phyloP scores from a whole-genome alignment of 1,284 basidiomycete genomes.

The Agroathelia rolfsii region DNA sequence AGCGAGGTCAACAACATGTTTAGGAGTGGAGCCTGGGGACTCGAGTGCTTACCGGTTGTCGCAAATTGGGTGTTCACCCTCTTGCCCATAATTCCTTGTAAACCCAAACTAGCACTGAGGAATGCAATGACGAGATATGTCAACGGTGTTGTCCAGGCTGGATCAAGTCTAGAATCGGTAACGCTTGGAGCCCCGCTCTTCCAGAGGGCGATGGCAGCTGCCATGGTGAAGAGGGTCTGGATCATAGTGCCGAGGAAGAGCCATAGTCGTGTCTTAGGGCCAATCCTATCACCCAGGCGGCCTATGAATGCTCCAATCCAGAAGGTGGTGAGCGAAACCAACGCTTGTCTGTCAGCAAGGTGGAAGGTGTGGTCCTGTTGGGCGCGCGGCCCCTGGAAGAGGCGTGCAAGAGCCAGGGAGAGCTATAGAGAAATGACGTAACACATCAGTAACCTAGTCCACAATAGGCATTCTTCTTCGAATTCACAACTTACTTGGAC shows the following conservation, averaged over 20 bases:
- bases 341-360: conserved; percentile 71
- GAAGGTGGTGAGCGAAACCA: conserved; percentile 70
- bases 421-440: conserved; percentile 27
- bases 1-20: conserved; percentile 5
- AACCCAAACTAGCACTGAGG: conserved; percentile 67
- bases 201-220: conserved; percentile 58
- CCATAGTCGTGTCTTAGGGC: conserved; percentile 67
- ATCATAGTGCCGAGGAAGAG: conserved; percentile 60
- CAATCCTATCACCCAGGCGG: conserved; percentile 62
- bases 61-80: conserved; percentile 65
- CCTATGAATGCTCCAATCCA: conserved; percentile 64
- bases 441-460: conserved; percentile 1
- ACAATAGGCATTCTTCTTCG: not conserved
- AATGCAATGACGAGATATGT: conserved; percentile 67
- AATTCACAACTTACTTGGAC: conserved; percentile 42
- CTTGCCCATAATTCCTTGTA: conserved; percentile 82
- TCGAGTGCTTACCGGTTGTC: conserved; percentile 52
- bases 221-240: conserved; percentile 69
- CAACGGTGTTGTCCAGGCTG: conserved; percentile 58
- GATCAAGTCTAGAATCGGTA: conserved; percentile 42
- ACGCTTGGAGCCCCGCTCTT: conserved; percentile 47
- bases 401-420: conserved; percentile 49
- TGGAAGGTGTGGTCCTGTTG: conserved; percentile 52
- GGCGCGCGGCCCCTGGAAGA: conserved; percentile 46
- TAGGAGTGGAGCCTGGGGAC: conserved; percentile 5